phyloP scores from a whole-genome alignment of 495 filamentous ascomycete genomes.

The Annulohypoxylon nitens region DNA sequence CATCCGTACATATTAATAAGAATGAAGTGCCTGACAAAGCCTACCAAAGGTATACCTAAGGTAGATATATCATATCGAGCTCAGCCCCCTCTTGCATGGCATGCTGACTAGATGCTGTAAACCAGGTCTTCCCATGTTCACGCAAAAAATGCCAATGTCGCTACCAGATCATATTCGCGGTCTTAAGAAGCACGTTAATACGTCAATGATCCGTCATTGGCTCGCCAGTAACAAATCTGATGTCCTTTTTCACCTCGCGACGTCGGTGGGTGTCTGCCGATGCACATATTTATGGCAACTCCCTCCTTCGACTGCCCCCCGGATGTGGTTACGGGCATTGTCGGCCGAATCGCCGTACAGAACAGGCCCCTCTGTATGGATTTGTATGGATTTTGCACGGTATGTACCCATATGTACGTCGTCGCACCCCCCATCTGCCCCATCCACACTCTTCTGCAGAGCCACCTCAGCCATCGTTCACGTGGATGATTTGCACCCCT shows the following conservation, averaged over 20 bases:
- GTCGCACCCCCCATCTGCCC: constrained; percentile 15
- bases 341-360: constrained; percentile 36
- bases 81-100: constrained; percentile 17
- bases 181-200: constrained; percentile 21
- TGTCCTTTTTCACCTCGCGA: constrained; percentile 20
- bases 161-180: constrained; percentile 12
- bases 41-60: constrained; percentile 1
- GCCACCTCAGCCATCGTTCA: constrained; percentile 48
- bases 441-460: constrained; percentile 45
- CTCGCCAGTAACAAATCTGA: constrained; percentile 15
- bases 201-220: constrained; percentile 27
- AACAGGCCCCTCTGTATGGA: constrained; percentile 31
- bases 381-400: neutral
- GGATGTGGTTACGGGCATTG: constrained; percentile 33
- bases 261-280: constrained; percentile 40
- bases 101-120: constrained; percentile 7
- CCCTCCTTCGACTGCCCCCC: constrained; percentile 18
- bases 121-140: constrained; percentile 29
- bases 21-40: neutral
- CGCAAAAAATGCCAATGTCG: constrained; percentile 8
- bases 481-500: constrained; percentile 40
- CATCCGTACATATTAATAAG: neutral
- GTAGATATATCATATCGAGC: constrained; percentile 29
- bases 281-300: constrained; percentile 25
- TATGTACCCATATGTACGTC: constrained; percentile 18